Evolutionary conservation across 2,329 filamentous ascomycete species (phyloP).

Genomic region (Talaromyces sp.): DNA sequence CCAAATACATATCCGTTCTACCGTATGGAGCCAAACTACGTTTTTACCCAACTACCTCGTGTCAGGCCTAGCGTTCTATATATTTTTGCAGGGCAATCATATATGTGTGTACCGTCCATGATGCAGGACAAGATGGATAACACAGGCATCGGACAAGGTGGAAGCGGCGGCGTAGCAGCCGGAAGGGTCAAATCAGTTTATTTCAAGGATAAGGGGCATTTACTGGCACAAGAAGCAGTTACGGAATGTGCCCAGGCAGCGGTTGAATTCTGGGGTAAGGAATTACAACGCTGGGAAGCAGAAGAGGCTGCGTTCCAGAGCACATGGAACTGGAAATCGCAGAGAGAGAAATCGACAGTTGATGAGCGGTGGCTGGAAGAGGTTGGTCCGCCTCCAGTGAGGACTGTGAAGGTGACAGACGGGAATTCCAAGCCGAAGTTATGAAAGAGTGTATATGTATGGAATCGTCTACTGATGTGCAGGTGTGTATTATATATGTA

Average conservation of each 20-base stretch:
- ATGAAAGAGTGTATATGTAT: not conserved
- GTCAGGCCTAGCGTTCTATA: slow-evolving; percentile 45
- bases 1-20: slow-evolving; percentile 39
- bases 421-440: slow-evolving; percentile 13
- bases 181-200: slow-evolving; percentile 64
- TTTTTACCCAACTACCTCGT: slow-evolving; percentile 38
- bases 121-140: slow-evolving; percentile 40
- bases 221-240: slow-evolving; percentile 79
- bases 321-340: slow-evolving; percentile 48
- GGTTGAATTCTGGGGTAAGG: slow-evolving; percentile 53
- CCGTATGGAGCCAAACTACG: slow-evolving; percentile 36
- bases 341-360: slow-evolving; percentile 53
- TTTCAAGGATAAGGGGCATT: slow-evolving; percentile 64
- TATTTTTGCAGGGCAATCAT: slow-evolving; percentile 41
- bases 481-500: not conserved
- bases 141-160: slow-evolving; percentile 36
- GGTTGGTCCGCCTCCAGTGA: slow-evolving; percentile 27
- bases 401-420: slow-evolving; percentile 14
- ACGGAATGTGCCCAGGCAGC: slow-evolving; percentile 58
- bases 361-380: slow-evolving; percentile 50
- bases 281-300: slow-evolving; percentile 53
- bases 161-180: slow-evolving; percentile 53
- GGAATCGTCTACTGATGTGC: not conserved
- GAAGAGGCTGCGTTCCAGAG: slow-evolving; percentile 54
- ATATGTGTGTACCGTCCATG: slow-evolving; percentile 36